Evolutionary conservation across 2,329 filamentous ascomycete species (phyloP).

Genomic region (Onygena corvina): DNA sequence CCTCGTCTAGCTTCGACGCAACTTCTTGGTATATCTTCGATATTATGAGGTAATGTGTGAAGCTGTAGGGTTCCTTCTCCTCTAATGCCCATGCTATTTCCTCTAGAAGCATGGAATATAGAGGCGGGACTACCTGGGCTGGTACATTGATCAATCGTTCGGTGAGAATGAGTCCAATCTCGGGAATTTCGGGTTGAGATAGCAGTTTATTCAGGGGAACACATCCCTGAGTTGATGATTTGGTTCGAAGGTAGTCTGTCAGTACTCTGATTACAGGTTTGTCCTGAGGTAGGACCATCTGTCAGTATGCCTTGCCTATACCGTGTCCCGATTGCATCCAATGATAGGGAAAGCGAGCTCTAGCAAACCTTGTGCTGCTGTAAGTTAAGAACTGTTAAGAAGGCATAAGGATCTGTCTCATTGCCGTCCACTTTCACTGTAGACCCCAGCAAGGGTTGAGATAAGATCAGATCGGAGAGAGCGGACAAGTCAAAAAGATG

Average conservation of each 20-base stretch:
- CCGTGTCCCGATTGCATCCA: neutral
- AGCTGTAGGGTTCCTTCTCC: constrained; percentile 83
- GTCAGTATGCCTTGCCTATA: no score
- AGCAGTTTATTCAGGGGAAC: constrained; percentile 49
- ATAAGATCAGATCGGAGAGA: constrained; percentile 72
- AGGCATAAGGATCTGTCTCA: constrained; percentile 81
- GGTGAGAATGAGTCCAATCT: constrained; percentile 76
- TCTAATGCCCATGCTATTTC: constrained; percentile 81
- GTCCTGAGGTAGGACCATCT: constrained; percentile 39
- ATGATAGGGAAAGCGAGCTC: neutral
- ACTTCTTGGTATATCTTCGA: constrained; percentile 91
- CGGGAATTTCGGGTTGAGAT: constrained; percentile 39
- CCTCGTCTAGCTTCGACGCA: constrained; percentile 62
- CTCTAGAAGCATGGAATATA: constrained; percentile 88
- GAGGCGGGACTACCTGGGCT: constrained; percentile 78
- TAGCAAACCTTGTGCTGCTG: constrained; percentile 52
- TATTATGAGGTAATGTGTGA: constrained; percentile 82
- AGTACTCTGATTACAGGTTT: constrained; percentile 61
- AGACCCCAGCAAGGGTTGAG: constrained; percentile 77
- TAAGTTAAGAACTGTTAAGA: constrained; percentile 78
- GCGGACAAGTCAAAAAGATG: constrained; percentile 77
- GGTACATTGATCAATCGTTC: constrained; percentile 96
- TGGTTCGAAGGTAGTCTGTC: constrained; percentile 54
- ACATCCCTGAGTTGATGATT: constrained; percentile 45
- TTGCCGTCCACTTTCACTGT: constrained; percentile 97